Base-by-base conservation (phyloP, 2,329 filamentous ascomycete genomes). In the Talaromyces sp. region DNA sequence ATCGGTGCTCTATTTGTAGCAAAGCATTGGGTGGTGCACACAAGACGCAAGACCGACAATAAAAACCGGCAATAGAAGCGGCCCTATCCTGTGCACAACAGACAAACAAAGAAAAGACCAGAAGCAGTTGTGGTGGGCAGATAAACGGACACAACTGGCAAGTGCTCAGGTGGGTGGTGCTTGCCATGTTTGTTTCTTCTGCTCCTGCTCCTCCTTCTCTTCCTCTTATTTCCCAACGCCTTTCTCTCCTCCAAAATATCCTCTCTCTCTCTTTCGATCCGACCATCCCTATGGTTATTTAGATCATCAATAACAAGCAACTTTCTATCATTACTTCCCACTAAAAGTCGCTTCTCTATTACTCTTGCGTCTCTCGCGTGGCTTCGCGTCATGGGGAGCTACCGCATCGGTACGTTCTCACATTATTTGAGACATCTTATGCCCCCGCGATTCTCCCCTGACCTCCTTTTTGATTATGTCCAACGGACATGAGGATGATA, bases 351-450 rank as follows among this genome's bases (percentile, higher is more conserved):
- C 52, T 22, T 16, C n/a, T n/a, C 52, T 39, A 39, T 22, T 16
- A 39, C 3, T 37, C 6, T 19, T 14, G 52, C n/a, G 33, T 14
- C 33, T 3, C 14, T 52, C 61, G 61, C 61, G 50, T 57, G 27
- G 31, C 54, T 57, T 64, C 62, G 57, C 52, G 65, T 66, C 37
- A 70, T 70, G 68, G 68, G 68, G 19, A 62, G 56, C 24, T 70
- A 70, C 65, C 72, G 73, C 31, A 61, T 75, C 39, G 73, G 73
- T 75, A 68, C 68, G 73, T 64, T 19, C 19, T 63, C 19, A 19
- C 31, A n/a, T 7, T 45, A 24, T 50, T 41, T 19, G 37, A 59
- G 33, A 37, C 33, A 56, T 14, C 33, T 2, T 13, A 31, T 52
- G 11, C 47, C n/a, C 16, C 4, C 27, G 27, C 5, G 27, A 31